Evolutionary conservation across 164 flowering plant species (phyloP).

Genomic region (Cinnamomum micranthum): DNA sequence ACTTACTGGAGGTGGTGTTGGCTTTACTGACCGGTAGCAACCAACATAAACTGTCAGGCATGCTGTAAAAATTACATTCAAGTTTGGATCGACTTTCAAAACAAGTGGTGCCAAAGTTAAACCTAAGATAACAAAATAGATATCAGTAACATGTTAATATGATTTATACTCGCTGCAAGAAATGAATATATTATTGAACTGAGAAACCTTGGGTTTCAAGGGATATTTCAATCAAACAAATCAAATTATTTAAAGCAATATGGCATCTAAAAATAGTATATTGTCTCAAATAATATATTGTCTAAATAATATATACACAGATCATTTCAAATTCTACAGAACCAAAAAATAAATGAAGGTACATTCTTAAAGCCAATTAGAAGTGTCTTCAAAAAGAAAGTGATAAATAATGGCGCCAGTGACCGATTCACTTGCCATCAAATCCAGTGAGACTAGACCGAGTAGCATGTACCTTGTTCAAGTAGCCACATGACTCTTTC

Average conservation of each 20-base stretch:
- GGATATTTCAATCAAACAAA: not conserved
- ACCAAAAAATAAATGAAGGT: not conserved
- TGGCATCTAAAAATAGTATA: not conserved
- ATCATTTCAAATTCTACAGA: not conserved
- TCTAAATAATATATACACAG: not conserved
- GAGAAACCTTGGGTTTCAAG: too few species aligned
- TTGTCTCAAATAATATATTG: not conserved
- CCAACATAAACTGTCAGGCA: slow-evolving; percentile 90
- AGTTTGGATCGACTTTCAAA: slow-evolving; percentile 78
- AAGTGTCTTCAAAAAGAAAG: too few species aligned
- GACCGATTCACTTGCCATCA: too few species aligned
- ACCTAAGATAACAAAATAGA: slow-evolving; percentile 40
- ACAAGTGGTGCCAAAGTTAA: slow-evolving; percentile 85
- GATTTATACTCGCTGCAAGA: not conserved
- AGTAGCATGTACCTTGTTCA: too few species aligned
- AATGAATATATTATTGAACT: not conserved
- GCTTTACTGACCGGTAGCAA: slow-evolving; percentile 91
- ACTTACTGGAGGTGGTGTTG: slow-evolving; percentile 94
- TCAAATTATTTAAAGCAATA: not conserved
- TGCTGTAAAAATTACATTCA: slow-evolving; percentile 93
- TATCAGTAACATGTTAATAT: not conserved
- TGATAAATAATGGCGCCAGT: too few species aligned
- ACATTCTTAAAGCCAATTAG: not conserved
- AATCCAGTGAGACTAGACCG: too few species aligned
- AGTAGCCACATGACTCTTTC: too few species aligned